Conservation (phyloP, 345 rosid species). For the Sonneratia caseolaris region DNA sequence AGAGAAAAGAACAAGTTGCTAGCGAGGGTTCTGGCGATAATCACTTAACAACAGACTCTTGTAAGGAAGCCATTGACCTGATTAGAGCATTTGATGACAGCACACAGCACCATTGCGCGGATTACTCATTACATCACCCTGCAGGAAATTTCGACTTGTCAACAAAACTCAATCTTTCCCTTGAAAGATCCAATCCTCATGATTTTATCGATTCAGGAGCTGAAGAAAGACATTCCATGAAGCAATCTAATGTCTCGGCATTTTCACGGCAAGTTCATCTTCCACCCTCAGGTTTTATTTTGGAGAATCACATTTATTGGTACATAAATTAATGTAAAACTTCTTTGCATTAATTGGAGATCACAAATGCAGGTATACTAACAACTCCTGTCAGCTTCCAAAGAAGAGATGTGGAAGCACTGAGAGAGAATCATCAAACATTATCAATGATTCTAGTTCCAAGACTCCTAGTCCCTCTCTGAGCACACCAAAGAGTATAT, state of each 20-base stretch:
- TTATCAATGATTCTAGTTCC: conserved; percentile 16
- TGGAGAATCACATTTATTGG: background rate
- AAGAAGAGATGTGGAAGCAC: conserved; percentile 21
- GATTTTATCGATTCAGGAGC: conserved; percentile 28
- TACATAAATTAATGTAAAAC: background rate
- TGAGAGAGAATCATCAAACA: conserved; percentile 19
- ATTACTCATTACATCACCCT: conserved; percentile 19
- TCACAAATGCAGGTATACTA: conserved; percentile 42
- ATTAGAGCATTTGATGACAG: conserved; percentile 44
- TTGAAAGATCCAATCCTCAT: conserved; percentile 39
- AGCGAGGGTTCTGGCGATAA: conserved; percentile 19
- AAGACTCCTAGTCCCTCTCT: conserved; percentile 34
- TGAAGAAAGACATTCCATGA: conserved; percentile 42
- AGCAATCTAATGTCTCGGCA: conserved; percentile 76
- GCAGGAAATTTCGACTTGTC: conserved; percentile 27
- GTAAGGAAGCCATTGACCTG: conserved; percentile 62
- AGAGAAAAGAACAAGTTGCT: conserved; percentile 13
- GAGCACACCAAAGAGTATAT: conserved; percentile 38
- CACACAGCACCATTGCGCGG: background rate
- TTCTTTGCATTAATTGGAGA: background rate
- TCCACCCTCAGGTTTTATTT: background rate
- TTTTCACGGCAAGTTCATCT: conserved; percentile 52
- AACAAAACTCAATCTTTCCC: conserved; percentile 58
- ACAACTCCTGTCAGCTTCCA: conserved; percentile 34
- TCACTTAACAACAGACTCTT: conserved; percentile 16